These are phyloP conservation scores for Colletotrichum spaethianum DNA, from an alignment of 2,329 filamentous ascomycete genomes.

Conservation along the genomic window DNA sequence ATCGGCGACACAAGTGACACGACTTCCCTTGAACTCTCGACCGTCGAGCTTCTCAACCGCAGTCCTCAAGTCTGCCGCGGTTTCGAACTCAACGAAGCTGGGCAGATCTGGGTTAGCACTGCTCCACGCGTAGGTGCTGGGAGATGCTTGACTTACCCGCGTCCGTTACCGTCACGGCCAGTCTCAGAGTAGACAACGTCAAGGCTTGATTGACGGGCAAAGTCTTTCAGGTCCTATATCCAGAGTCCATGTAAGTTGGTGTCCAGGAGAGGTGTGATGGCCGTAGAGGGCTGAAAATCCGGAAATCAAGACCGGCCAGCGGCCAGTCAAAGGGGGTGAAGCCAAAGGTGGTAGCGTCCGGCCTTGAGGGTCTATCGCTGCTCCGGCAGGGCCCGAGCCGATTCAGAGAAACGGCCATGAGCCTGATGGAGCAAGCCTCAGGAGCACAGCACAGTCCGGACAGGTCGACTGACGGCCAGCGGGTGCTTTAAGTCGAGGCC, in stretches of 20 bases:
- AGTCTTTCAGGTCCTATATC: slow-evolving; percentile 99
- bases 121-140: background rate
- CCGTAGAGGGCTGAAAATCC: slow-evolving; percentile 37
- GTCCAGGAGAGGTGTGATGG: slow-evolving; percentile 46
- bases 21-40: slow-evolving; percentile 91
- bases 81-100: slow-evolving; percentile 99
- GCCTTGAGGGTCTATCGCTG: slow-evolving; percentile 35
- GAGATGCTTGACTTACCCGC: slow-evolving; percentile 75
- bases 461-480: slow-evolving; percentile 9
- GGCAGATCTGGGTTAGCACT: background rate
- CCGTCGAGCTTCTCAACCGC: slow-evolving; percentile 96
- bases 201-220: slow-evolving; percentile 94
- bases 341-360: slow-evolving; percentile 26
- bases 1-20: slow-evolving; percentile 89
- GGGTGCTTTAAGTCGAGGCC: slow-evolving; percentile 16
- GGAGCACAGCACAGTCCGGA: slow-evolving; percentile 23
- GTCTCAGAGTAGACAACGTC: slow-evolving; percentile 99
- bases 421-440: slow-evolving; percentile 39
- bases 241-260: slow-evolving; percentile 84
- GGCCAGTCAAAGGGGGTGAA: slow-evolving; percentile 9
- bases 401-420: slow-evolving; percentile 40
- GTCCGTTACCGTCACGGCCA: slow-evolving; percentile 89
- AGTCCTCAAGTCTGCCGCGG: slow-evolving; percentile 86
- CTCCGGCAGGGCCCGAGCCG: slow-evolving; percentile 20
- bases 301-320: slow-evolving; percentile 17